Evolutionary conservation across 495 filamentous ascomycete genomes (phyloP).

Genomic region (Aspergillus wentii): DNA sequence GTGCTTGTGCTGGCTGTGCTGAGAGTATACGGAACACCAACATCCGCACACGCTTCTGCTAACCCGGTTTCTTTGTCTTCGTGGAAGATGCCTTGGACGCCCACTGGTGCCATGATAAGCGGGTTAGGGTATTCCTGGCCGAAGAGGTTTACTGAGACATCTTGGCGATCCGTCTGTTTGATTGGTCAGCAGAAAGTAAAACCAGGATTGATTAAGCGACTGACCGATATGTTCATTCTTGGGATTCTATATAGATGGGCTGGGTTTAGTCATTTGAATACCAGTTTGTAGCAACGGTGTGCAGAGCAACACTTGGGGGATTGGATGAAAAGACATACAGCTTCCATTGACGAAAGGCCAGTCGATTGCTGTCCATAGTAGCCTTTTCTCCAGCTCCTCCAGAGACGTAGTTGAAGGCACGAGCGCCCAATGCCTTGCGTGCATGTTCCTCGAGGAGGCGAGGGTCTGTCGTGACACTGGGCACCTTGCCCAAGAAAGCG

Average conservation of each 20-base stretch:
- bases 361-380: constrained; percentile 61
- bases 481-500: constrained; percentile 39
- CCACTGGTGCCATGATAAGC: constrained; percentile 54
- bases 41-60: constrained; percentile 46
- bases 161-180: constrained; percentile 34
- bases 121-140: constrained; percentile 48
- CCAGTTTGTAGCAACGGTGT: too few species aligned
- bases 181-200: constrained; percentile 1
- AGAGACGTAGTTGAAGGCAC: constrained; percentile 55
- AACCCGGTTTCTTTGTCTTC: constrained; percentile 48
- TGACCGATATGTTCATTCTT: constrained; percentile 18
- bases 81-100: constrained; percentile 56
- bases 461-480: constrained; percentile 56
- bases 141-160: constrained; percentile 53
- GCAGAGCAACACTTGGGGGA: neutral
- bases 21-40: constrained; percentile 52
- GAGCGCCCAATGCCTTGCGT: constrained; percentile 36
- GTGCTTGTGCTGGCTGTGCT: constrained; percentile 51
- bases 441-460: constrained; percentile 55
- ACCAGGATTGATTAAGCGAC: neutral
- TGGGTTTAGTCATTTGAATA: too few species aligned
- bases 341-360: constrained; percentile 64
- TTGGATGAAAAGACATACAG: constrained; percentile 26
- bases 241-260: constrained; percentile 30
- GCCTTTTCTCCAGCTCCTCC: constrained; percentile 62